A percentile compares a stretch with the other conserved stretches of the same genome.
Evolutionary conservation across 2,329 filamentous ascomycete species (phyloP).

Genomic region (Rhynchosporium secalis): DNA sequence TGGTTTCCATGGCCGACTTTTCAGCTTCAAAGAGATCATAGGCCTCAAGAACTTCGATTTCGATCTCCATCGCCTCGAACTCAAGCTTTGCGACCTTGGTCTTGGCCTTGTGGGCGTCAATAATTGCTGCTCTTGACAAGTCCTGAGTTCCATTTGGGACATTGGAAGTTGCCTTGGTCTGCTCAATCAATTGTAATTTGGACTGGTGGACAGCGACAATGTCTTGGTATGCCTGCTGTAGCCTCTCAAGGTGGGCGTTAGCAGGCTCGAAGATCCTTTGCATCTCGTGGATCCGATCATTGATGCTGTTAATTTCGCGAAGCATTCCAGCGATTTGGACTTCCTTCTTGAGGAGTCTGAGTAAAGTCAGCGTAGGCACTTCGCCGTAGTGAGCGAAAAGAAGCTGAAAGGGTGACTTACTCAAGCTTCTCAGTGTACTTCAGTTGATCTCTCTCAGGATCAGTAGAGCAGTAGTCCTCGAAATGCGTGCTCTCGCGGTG

Average conservation of each 20-base stretch:
- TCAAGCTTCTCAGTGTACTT: slow-evolving; percentile 12
- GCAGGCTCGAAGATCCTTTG: not conserved
- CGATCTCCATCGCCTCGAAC: not conserved
- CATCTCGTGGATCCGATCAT: not conserved
- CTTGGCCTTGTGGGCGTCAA: not conserved
- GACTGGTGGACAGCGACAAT: not conserved
- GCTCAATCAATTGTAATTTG: not conserved
- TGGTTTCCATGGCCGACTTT: not conserved
- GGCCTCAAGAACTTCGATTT: not conserved
- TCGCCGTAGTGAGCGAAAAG: not conserved
- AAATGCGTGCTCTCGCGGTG: not conserved
- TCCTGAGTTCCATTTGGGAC: not conserved
- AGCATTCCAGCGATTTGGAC: not conserved
- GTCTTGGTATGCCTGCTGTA: not conserved
- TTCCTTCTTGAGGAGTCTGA: slow-evolving; percentile 7
- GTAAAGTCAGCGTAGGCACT: not conserved
- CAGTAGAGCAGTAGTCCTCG: not conserved
- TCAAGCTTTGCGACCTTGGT: not conserved
- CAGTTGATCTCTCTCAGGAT: not conserved
- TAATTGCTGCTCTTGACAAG: not conserved
- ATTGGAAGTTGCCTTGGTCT: not conserved
- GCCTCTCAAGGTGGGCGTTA: not conserved
- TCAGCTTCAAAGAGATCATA: not conserved
- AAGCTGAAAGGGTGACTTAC: not conserved
- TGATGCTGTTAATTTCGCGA: not conserved